Conservation (phyloP, 1,284 basidiomycete genomes). For the Porogramme epimiltina region DNA sequence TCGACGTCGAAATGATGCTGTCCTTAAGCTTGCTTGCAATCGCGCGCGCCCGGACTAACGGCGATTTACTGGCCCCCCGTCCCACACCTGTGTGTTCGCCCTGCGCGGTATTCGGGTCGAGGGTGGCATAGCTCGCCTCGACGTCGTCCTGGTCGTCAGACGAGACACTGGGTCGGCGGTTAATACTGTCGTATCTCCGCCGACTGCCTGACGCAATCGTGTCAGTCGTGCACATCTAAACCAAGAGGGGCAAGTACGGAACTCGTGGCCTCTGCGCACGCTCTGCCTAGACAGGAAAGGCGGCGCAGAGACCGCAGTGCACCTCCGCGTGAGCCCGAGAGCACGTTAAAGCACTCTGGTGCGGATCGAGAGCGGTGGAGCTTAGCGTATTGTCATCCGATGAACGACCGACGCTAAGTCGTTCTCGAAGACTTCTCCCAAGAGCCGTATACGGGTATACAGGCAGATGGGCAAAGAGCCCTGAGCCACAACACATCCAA, state of each 20-base stretch:
- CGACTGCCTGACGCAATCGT: conserved; percentile 15
- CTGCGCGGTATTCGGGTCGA: conserved; percentile 26
- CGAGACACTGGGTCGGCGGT: conserved; percentile 53
- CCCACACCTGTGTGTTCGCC: conserved; percentile 16
- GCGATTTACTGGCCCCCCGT: conserved; percentile 20
- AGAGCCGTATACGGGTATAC: too few relatives aligned
- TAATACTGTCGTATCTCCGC: conserved; percentile 17
- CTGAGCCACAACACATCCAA: background rate
- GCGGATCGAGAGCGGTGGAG: too few relatives aligned
- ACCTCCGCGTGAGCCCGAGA: too few relatives aligned
- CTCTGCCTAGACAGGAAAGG: too few relatives aligned
- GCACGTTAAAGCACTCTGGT: too few relatives aligned
- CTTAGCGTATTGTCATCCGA: too few relatives aligned
- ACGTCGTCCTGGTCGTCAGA: conserved; percentile 52
- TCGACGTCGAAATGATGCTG: conserved; percentile 46
- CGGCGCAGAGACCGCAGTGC: too few relatives aligned
- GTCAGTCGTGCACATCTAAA: background rate
- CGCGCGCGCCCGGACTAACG: conserved; percentile 36
- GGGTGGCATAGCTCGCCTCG: conserved; percentile 41
- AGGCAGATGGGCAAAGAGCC: too few relatives aligned
- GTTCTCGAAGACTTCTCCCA: too few relatives aligned
- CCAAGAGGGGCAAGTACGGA: too few relatives aligned
- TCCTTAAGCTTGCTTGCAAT: conserved; percentile 55
- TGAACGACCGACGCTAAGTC: too few relatives aligned
- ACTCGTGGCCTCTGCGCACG: too few relatives aligned